Evolutionary conservation across 2,329 filamentous ascomycete species (phyloP).

Genomic region (Apiospora marii): DNA sequence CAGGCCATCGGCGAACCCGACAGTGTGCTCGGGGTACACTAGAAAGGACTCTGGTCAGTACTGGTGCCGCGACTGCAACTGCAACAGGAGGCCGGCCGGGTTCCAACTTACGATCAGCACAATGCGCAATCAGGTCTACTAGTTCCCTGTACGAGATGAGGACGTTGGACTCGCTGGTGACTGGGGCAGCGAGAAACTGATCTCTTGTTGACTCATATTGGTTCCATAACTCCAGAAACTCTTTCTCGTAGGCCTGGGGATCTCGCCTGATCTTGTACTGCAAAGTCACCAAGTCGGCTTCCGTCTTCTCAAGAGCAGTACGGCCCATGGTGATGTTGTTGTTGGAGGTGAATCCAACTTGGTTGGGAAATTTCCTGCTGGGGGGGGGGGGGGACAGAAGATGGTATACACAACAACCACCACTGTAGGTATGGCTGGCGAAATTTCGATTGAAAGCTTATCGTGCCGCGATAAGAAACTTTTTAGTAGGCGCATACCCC

Average conservation of each 20-base stretch:
- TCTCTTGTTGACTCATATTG: slow-evolving; percentile 93
- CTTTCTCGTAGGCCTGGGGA: slow-evolving; percentile 87
- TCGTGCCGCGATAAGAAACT: slow-evolving; percentile 17
- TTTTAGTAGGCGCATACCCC: background rate
- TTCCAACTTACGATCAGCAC: slow-evolving; percentile 70
- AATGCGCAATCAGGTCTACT: slow-evolving; percentile 92
- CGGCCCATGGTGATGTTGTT: slow-evolving; percentile 69
- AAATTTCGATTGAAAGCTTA: slow-evolving; percentile 18
- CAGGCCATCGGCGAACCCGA: slow-evolving; percentile 79
- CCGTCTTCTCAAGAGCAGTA: slow-evolving; percentile 92
- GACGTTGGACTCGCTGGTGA: slow-evolving; percentile 78
- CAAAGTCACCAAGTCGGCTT: slow-evolving; percentile 87
- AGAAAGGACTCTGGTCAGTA: background rate
- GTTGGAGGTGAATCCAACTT: slow-evolving; percentile 12
- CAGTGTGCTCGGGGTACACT: slow-evolving; percentile 81
- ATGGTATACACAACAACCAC: background rate
- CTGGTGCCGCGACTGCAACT: background rate
- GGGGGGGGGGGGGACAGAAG: background rate
- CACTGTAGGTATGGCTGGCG: background rate
- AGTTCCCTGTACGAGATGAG: slow-evolving; percentile 87
- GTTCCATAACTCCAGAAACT: slow-evolving; percentile 86
- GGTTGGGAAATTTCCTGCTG: background rate
- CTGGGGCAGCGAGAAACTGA: slow-evolving; percentile 86
- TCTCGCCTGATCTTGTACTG: slow-evolving; percentile 93
- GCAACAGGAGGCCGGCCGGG: background rate